Conservation (phyloP, 768 basidiomycete species). For the Tulasnella sp. region DNA sequence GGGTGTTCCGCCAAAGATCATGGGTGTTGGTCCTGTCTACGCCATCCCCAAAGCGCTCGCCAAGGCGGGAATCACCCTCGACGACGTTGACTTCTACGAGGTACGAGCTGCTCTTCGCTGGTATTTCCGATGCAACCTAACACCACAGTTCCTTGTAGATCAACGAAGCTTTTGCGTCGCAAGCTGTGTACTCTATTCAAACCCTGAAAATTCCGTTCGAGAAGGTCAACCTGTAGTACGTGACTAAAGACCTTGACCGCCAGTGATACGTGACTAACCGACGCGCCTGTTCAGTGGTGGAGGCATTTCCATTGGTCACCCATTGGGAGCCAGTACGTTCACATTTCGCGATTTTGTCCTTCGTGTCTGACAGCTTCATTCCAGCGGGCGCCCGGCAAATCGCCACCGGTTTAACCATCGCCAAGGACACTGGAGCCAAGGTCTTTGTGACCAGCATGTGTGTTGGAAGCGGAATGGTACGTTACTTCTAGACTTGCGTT, state of each 20-base stretch:
- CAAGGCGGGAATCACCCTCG: constrained; percentile 56
- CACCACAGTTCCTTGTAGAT: constrained; percentile 40
- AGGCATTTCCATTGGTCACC: constrained; percentile 86
- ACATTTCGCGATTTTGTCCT: background rate
- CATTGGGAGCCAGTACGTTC: constrained; percentile 73
- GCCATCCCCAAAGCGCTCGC: constrained; percentile 75
- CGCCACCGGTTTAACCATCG: constrained; percentile 71
- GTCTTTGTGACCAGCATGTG: constrained; percentile 91
- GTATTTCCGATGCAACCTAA: no score
- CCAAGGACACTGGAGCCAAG: constrained; percentile 68
- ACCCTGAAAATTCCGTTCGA: constrained; percentile 63
- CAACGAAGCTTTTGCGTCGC: constrained; percentile 80
- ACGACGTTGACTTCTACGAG: constrained; percentile 85
- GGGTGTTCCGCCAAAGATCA: constrained; percentile 82
- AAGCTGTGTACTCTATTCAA: constrained; percentile 66
- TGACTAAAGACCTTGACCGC: background rate
- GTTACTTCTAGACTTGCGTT: background rate
- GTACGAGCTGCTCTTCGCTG: background rate
- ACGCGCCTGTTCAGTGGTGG: constrained; percentile 48
- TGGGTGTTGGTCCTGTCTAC: constrained; percentile 88
- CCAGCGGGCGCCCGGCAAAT: constrained; percentile 53
- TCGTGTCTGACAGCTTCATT: background rate
- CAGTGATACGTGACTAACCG: background rate
- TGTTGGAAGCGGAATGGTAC: constrained; percentile 73
- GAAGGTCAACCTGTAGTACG: constrained; percentile 70